phyloP scores from a whole-genome alignment of 768 basidiomycete species.

The Favolaschia claudopus region DNA sequence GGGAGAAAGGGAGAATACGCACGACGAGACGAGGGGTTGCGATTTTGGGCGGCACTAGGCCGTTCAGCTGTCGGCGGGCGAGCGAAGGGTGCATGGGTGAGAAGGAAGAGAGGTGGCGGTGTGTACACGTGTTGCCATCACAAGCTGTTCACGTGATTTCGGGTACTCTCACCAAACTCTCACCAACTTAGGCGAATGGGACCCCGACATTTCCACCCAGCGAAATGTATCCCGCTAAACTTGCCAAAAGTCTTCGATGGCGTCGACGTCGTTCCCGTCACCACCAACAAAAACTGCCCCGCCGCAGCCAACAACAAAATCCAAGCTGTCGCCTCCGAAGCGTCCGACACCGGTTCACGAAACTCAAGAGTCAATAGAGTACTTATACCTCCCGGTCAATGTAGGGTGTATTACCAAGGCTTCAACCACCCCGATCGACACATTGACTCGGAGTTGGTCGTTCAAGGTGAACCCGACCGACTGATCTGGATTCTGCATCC shows the following conservation, averaged over 20 bases:
- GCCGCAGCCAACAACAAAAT: not conserved
- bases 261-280: not conserved
- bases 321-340: not conserved
- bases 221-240: not conserved
- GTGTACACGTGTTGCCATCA: not conserved
- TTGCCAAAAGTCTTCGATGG: constrained; percentile 15
- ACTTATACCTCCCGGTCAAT: no score
- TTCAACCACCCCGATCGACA: no score
- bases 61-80: constrained; percentile 83
- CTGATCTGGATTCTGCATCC: no score
- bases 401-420: no score
- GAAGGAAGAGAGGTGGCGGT: constrained; percentile 8
- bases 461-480: no score
- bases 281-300: not conserved
- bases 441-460: no score
- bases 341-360: not conserved
- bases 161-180: no score
- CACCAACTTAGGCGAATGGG: no score
- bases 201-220: no score
- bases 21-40: constrained; percentile 91
- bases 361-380: no score
- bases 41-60: constrained; percentile 93
- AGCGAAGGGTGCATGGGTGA: constrained; percentile 83
- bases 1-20: constrained; percentile 36
- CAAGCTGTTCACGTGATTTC: no score